Evolutionary conservation across 371 early-diverging fungal genomes (phyloP).

Genomic region (Mortierella sp.): DNA sequence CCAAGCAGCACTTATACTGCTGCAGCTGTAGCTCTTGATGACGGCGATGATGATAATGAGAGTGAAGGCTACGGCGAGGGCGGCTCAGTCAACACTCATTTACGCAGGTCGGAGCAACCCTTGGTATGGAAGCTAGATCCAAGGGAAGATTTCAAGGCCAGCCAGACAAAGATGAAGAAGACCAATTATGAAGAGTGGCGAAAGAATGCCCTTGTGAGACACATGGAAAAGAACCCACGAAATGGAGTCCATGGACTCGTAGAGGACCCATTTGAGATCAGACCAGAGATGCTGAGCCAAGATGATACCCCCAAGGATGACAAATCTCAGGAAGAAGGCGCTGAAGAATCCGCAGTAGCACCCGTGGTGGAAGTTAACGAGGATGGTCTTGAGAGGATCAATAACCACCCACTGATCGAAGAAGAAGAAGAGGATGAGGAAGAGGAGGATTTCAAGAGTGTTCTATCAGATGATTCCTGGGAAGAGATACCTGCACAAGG

Average conservation of each 20-base stretch:
- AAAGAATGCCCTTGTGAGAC: slow-evolving; percentile 12
- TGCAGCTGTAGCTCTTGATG: background rate
- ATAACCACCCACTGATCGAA: background rate
- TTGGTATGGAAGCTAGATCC: slow-evolving; percentile 46
- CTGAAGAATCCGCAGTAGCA: background rate
- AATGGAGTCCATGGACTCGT: slow-evolving; percentile 29
- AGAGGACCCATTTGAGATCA: slow-evolving; percentile 5
- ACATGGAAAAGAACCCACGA: slow-evolving; percentile 19
- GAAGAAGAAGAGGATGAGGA: slow-evolving; percentile 19
- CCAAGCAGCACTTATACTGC: slow-evolving; percentile 3
- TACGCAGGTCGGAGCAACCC: slow-evolving; percentile 44
- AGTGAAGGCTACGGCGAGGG: background rate
- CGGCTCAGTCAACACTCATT: slow-evolving; percentile 5
- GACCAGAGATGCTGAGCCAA: slow-evolving; percentile 21
- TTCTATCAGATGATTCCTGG: slow-evolving; percentile 49
- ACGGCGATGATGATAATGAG: background rate
- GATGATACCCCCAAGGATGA: slow-evolving; percentile 11
- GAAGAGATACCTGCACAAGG: slow-evolving; percentile 38
- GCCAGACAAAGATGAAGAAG: slow-evolving; percentile 43
- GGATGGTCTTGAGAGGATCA: slow-evolving; percentile 8
- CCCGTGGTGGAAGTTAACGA: background rate
- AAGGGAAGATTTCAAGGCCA: slow-evolving; percentile 45
- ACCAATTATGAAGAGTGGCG: slow-evolving; percentile 12
- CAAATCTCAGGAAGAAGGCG: background rate
- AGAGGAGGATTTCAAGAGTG: slow-evolving; percentile 16